phyloP scores from a whole-genome alignment of 768 basidiomycete genomes.

The Xerocomellus amylosporus region DNA sequence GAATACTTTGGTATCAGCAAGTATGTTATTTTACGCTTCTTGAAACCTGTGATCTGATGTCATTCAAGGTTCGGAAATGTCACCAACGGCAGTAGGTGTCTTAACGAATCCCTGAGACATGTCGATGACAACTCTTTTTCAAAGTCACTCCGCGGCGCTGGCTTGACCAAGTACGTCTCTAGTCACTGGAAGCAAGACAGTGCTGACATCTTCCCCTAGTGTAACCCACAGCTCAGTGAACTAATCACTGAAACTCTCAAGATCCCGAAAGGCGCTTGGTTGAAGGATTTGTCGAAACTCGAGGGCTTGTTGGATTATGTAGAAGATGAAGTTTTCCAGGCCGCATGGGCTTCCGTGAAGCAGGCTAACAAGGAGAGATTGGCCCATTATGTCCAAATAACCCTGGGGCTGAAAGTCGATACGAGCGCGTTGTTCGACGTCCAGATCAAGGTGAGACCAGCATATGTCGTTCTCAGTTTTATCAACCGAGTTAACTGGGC shows the following conservation, averaged over 20 bases:
- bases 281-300: constrained; percentile 79
- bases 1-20: constrained; percentile 89
- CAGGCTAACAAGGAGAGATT: constrained; percentile 88
- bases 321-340: constrained; percentile 72
- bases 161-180: constrained; percentile 66
- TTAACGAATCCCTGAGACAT: background rate
- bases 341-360: constrained; percentile 83
- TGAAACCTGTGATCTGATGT: constrained; percentile 13
- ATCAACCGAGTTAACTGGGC: background rate
- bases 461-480: background rate
- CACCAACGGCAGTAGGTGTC: constrained; percentile 80
- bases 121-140: background rate
- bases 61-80: constrained; percentile 71
- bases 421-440: constrained; percentile 85
- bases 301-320: constrained; percentile 70
- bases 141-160: constrained; percentile 89
- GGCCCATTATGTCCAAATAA: constrained; percentile 69
- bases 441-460: constrained; percentile 67
- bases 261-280: constrained; percentile 72
- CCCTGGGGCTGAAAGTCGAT: constrained; percentile 68
- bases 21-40: constrained; percentile 26
- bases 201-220: constrained; percentile 36
- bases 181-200: background rate
- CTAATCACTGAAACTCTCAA: constrained; percentile 84
- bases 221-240: constrained; percentile 83